Conservation (phyloP, 805 yeast species). For the Candida adriatica region DNA sequence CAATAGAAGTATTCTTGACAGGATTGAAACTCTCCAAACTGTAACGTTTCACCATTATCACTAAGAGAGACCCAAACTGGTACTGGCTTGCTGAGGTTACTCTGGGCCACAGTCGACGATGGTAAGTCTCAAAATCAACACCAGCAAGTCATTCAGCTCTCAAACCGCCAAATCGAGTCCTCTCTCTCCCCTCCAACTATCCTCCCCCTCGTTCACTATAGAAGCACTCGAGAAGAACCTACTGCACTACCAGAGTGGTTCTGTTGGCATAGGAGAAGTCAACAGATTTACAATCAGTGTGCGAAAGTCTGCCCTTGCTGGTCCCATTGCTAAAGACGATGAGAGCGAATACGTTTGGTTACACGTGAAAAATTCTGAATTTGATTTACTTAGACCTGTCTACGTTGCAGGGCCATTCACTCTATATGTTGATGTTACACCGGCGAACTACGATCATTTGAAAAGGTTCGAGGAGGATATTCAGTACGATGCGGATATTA, state of each 20-base stretch:
- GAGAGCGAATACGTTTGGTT: conserved; percentile 31
- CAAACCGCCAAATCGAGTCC: too few species aligned
- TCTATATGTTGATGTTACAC: conserved; percentile 74
- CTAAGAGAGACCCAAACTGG: too few species aligned
- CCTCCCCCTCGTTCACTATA: too few species aligned
- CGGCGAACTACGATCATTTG: conserved; percentile 53
- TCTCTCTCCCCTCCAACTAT: too few species aligned
- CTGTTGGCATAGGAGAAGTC: conserved; percentile 17
- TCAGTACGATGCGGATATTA: conserved; percentile 46
- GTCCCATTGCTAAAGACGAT: conserved; percentile 6
- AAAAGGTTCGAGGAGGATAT: conserved; percentile 34
- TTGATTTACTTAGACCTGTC: conserved; percentile 70
- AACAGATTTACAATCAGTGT: conserved; percentile 11
- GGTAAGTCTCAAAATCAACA: too few species aligned
- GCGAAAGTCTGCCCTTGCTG: neutral
- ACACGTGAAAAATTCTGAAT: conserved; percentile 64
- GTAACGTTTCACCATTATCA: too few species aligned
- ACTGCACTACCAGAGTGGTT: conserved; percentile 9
- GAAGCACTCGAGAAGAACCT: conserved; percentile 6
- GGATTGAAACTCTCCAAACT: too few species aligned
- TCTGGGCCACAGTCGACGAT: too few species aligned
- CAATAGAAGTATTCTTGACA: too few species aligned
- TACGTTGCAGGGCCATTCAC: conserved; percentile 86
- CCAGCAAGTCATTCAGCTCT: too few species aligned
- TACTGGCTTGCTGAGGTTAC: too few species aligned